phyloP scores from a whole-genome alignment of 2,329 filamentous ascomycete genomes.

The Pleoardoris graminearum region DNA sequence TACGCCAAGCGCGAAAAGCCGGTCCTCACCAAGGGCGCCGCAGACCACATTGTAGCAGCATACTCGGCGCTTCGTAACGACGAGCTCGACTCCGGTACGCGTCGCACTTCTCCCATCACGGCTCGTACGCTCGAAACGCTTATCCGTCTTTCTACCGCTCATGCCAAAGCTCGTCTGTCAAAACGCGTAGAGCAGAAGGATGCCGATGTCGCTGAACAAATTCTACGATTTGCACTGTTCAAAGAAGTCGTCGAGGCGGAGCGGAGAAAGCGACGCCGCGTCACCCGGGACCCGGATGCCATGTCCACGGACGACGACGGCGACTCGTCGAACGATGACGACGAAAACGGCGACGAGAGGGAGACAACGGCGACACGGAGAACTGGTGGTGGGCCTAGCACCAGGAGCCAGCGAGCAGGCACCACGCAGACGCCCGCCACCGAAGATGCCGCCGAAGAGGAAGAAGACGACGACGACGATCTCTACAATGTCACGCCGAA shows the following conservation, averaged over 20 bases:
- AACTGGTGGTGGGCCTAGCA: conserved; percentile 48
- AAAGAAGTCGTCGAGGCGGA: conserved; percentile 85
- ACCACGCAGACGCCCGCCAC: conserved; percentile 39
- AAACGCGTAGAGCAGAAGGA: conserved; percentile 88
- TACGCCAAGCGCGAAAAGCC: conserved; percentile 95
- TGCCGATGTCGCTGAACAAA: conserved; percentile 82
- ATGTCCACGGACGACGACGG: conserved; percentile 56
- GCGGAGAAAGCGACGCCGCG: conserved; percentile 81
- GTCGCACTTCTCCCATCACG: conserved; percentile 91
- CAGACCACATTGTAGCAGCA: conserved; percentile 85
- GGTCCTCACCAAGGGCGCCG: conserved; percentile 84
- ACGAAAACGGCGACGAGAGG: conserved; percentile 57
- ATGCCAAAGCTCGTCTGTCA: conserved; percentile 89
- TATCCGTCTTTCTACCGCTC: conserved; percentile 95
- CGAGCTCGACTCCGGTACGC: conserved; percentile 90
- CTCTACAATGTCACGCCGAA: conserved; percentile 58
- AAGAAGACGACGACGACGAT: conserved; percentile 59
- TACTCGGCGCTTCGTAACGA: conserved; percentile 95
- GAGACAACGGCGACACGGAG: conserved; percentile 36
- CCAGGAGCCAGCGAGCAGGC: conserved; percentile 34
- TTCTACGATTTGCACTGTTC: conserved; percentile 92
- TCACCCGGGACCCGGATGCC: conserved; percentile 62
- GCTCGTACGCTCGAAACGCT: conserved; percentile 96
- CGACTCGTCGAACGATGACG: conserved; percentile 62
- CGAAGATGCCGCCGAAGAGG: conserved; percentile 53